A percentile compares a stretch with the other conserved stretches of the same genome.
Conservation (phyloP, 495 filamentous ascomycete genomes). For the Physcia stellaris region DNA sequence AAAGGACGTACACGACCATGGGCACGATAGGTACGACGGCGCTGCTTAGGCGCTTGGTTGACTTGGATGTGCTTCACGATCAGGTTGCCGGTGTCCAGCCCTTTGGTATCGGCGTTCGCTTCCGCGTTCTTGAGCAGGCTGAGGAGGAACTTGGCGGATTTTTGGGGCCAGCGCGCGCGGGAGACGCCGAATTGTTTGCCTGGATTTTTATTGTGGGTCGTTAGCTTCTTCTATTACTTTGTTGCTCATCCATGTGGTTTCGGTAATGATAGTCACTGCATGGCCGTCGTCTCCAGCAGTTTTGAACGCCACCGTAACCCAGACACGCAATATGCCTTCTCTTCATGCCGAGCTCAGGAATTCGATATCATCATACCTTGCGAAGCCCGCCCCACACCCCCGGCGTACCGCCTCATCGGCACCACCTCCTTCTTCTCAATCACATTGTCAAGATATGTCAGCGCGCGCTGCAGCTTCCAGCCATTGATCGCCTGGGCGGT, state of each 20-base stretch:
- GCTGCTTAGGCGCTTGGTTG: slow-evolving; percentile 98
- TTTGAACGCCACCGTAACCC: neutral
- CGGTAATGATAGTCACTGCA: too few relatives aligned
- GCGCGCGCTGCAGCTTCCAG: slow-evolving; percentile 92
- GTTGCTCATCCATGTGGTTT: neutral
- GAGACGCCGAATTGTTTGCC: slow-evolving; percentile 97
- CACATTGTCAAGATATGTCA: slow-evolving; percentile 94
- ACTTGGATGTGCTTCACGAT: slow-evolving; percentile 99
- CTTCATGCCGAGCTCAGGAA: neutral
- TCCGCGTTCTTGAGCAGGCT: slow-evolving; percentile 97
- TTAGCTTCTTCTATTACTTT: neutral
- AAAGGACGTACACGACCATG: slow-evolving; percentile 89
- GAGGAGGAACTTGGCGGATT: slow-evolving; percentile 96
- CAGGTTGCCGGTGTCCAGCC: slow-evolving; percentile 92
- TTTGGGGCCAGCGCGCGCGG: slow-evolving; percentile 96
- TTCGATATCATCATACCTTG: slow-evolving; percentile 70
- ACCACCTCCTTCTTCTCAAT: slow-evolving; percentile 89
- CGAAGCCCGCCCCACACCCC: slow-evolving; percentile 80
- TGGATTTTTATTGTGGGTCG: slow-evolving; percentile 22
- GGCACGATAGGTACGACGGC: slow-evolving; percentile 95
- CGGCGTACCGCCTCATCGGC: slow-evolving; percentile 90
- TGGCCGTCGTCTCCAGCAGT: too few relatives aligned
- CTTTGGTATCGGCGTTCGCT: slow-evolving; percentile 98
- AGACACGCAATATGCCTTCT: too few relatives aligned
- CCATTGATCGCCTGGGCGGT: slow-evolving; percentile 98